Evolutionary conservation across 768 basidiomycete genomes (phyloP).

Genomic region (Boletus rubroflammeus): DNA sequence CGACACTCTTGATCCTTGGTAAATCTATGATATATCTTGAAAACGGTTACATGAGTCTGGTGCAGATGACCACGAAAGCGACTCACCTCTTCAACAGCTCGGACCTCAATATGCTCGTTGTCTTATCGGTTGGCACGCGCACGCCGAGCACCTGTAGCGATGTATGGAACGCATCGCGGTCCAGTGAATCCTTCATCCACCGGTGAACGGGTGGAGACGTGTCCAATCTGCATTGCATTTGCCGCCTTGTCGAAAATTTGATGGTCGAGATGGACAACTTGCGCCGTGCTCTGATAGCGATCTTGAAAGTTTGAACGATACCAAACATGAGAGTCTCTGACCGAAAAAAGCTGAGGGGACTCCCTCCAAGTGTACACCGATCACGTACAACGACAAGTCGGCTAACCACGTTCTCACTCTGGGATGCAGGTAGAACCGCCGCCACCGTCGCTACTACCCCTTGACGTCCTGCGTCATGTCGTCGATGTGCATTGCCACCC

Average conservation of each 20-base stretch:
- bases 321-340: conserved; percentile 15
- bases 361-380: background rate
- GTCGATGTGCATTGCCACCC: conserved; percentile 93
- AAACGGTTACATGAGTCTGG: conserved; percentile 7
- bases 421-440: background rate
- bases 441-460: conserved; percentile 20
- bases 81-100: conserved; percentile 58
- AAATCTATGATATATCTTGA: conserved; percentile 60
- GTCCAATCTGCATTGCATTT: conserved; percentile 31
- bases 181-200: conserved; percentile 50
- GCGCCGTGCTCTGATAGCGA: conserved; percentile 3
- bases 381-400: background rate
- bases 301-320: conserved; percentile 5
- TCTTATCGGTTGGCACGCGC: conserved; percentile 54
- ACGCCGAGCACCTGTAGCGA: conserved; percentile 66
- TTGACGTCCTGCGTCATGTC: conserved; percentile 58
- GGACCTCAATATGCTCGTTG: conserved; percentile 54
- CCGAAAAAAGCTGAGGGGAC: background rate
- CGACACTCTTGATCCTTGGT: conserved; percentile 62
- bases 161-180: conserved; percentile 62
- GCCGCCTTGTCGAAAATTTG: background rate
- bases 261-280: conserved; percentile 1
- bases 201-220: conserved; percentile 46
- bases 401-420: background rate
- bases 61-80: background rate